Conservation (phyloP, 2,329 filamentous ascomycete species). For the Cucurbitaria berberidis region DNA sequence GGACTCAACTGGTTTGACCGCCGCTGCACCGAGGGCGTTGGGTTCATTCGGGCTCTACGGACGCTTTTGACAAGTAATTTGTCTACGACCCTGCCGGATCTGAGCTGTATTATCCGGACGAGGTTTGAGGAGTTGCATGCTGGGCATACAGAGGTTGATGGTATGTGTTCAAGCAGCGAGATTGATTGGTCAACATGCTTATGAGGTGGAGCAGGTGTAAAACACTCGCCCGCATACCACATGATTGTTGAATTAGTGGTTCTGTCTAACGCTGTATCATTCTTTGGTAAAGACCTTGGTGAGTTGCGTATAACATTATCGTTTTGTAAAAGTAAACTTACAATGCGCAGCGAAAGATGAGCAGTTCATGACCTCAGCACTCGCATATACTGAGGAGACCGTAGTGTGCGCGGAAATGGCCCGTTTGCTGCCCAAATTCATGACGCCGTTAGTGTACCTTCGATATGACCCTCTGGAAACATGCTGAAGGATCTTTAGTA, state of each 20-base stretch:
- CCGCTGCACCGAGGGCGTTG: slow-evolving; percentile 34
- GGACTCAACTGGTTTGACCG: slow-evolving; percentile 41
- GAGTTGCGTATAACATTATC: background rate
- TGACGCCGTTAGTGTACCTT: slow-evolving; percentile 14
- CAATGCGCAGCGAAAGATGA: slow-evolving; percentile 24
- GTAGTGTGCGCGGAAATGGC: slow-evolving; percentile 34
- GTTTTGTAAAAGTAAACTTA: background rate
- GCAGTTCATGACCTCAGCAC: slow-evolving; percentile 27
- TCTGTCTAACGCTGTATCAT: slow-evolving; percentile 20
- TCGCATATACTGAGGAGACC: slow-evolving; percentile 32
- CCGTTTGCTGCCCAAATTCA: slow-evolving; percentile 20
- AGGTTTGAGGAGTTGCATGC: slow-evolving; percentile 16
- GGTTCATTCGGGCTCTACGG: slow-evolving; percentile 26
- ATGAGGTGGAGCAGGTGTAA: slow-evolving; percentile 5
- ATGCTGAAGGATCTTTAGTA: background rate
- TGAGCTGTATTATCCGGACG: slow-evolving; percentile 4
- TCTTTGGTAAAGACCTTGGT: slow-evolving; percentile 25
- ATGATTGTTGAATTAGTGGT: slow-evolving; percentile 20
- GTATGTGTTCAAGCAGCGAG: background rate
- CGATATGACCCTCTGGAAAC: background rate
- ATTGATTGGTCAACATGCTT: background rate
- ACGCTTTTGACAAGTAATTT: slow-evolving; percentile 31
- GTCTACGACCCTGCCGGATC: slow-evolving; percentile 19
- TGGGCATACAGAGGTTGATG: slow-evolving; percentile 6
- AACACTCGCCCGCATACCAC: slow-evolving; percentile 14